Evolutionary conservation across 1,284 basidiomycete genomes (phyloP), one percentile per base, ranked within the genome.

Genomic region (Moesziomyces parantarcticus): DNA sequence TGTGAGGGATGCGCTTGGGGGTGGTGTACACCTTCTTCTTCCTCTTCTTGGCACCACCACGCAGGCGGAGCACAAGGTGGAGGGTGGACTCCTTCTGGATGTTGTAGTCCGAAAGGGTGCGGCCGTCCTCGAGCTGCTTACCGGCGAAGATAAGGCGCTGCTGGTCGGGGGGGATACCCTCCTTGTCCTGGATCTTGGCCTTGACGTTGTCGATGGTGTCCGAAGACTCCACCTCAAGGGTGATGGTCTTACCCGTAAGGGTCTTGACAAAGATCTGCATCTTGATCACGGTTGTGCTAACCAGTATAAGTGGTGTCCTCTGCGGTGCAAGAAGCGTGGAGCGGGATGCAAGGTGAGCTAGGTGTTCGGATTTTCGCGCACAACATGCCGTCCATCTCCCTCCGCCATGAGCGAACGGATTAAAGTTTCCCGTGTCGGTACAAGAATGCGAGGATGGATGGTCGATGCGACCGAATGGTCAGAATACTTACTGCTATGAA

Each of bases 1-100:
- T 97, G 89, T 98, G 95, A 91, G 98, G 98, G 89, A 97, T 90
- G 89, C 98, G 98, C 91, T 99, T 99, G 87, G 96, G 96, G 85
- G 87, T 88, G 79, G 94, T 94, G 92, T 97, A 97, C 62, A 93
- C 94, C 91, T 98, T 98, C 90, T 98, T 99, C 91, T 99, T 99
- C 86, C 96, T 90, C 91, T 98, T 98, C 92, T 96, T 96, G 79
- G 91, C 93, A 89, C 93, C 94, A 88, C 93, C 93, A 87, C 93
- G 93, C 52, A 96, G 92, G 84, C 80, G 78, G 43, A 81, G 80
- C 62, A 81, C 80, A 11, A 81, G 75, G 75, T 81, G 80, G 36
- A 81, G 73, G 39, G 80, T 81, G 43, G 75, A 74, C 75, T 83
- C 78, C 84, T 97, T 97, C 84, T 98, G 95, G 82, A 86, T 88